Evolutionary conservation across 2,329 filamentous ascomycete species (phyloP).

Genomic region (Phyllosticta capitalensis): DNA sequence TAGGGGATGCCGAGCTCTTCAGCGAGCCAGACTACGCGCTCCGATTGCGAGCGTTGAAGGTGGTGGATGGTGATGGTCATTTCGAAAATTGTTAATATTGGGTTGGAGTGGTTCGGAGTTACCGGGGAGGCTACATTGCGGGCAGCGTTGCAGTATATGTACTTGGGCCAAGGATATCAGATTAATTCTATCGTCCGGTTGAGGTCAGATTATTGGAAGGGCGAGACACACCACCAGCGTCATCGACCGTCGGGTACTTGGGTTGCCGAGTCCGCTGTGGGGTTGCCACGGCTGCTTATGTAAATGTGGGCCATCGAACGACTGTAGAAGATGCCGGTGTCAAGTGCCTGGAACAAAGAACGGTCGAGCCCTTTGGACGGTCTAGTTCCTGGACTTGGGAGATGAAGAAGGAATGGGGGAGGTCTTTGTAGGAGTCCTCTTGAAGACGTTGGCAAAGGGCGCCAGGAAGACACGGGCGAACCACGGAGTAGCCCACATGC

Average conservation of each 20-base stretch:
- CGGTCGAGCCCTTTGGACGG: neutral
- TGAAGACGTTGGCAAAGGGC: neutral
- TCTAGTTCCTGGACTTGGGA: neutral
- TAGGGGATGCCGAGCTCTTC: constrained; percentile 54
- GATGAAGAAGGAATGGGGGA: neutral
- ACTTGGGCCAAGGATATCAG: neutral
- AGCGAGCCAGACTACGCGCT: constrained; percentile 55
- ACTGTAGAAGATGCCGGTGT: neutral
- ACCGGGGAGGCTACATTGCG: neutral
- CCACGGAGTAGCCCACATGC: constrained; percentile 86
- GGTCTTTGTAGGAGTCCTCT: neutral
- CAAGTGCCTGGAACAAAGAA: neutral
- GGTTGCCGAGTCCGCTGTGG: neutral
- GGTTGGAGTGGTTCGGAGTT: neutral
- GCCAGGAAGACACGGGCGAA: constrained; percentile 57
- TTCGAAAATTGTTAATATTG: neutral
- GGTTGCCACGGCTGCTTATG: neutral
- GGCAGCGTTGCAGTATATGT: neutral
- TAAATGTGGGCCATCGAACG: neutral
- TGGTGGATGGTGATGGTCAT: constrained; percentile 25
- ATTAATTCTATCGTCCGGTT: too few relatives aligned
- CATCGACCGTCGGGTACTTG: neutral
- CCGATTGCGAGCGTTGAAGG: constrained; percentile 46
- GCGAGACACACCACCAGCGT: neutral
- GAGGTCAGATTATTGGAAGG: neutral